Evolutionary conservation across 2,329 filamentous ascomycete species (phyloP).

Genomic region (Escovopsis sp.): DNA sequence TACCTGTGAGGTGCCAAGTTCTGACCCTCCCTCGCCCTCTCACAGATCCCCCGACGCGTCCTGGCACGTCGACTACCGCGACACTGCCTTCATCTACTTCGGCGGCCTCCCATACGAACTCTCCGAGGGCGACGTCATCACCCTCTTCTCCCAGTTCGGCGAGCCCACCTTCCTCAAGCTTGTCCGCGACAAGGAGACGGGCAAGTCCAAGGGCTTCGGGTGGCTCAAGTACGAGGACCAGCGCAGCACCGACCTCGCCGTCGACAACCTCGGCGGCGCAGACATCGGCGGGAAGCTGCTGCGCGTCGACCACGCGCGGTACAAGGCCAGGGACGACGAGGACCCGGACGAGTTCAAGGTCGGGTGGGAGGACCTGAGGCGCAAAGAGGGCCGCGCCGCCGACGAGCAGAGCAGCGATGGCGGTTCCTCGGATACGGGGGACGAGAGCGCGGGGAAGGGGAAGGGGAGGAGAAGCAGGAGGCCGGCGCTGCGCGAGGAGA

Average conservation of each 20-base stretch:
- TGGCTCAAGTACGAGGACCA: slow-evolving; percentile 99
- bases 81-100: slow-evolving; percentile 93
- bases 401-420: slow-evolving; percentile 30
- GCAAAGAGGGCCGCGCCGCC: slow-evolving; percentile 31
- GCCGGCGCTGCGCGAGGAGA: slow-evolving; percentile 65
- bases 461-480: slow-evolving; percentile 16
- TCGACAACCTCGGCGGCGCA: slow-evolving; percentile 86
- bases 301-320: slow-evolving; percentile 83
- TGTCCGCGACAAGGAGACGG: slow-evolving; percentile 86
- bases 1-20: too few relatives aligned
- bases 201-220: slow-evolving; percentile 85
- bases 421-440: slow-evolving; percentile 8
- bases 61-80: slow-evolving; percentile 95
- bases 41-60: slow-evolving; percentile 67
- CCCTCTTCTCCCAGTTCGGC: slow-evolving; percentile 93
- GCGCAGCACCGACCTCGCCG: slow-evolving; percentile 84
- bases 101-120: slow-evolving; percentile 86
- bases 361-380: slow-evolving; percentile 44
- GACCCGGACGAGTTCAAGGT: slow-evolving; percentile 44
- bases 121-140: slow-evolving; percentile 87
- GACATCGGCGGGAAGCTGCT: slow-evolving; percentile 67
- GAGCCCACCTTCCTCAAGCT: slow-evolving; percentile 90
- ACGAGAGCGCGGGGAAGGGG: too few relatives aligned
- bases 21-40: slow-evolving; percentile 10
- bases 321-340: slow-evolving; percentile 75